Base-by-base conservation (phyloP, 306 rosid genomes). In the Pyrus communis region DNA sequence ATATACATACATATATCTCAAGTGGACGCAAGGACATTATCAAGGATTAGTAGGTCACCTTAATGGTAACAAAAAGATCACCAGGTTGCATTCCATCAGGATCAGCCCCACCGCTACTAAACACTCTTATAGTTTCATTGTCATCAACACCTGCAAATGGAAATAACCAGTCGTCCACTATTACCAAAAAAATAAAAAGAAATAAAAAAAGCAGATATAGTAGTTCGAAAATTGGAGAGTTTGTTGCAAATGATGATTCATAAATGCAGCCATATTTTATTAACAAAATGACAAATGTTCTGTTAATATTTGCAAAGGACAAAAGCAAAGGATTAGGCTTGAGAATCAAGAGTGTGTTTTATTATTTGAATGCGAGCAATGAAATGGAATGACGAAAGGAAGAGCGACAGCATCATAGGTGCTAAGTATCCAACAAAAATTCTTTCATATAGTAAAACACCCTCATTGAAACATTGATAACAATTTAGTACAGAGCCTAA, bases 11-110 rank as follows among this genome's bases (percentile, higher is more conserved):
- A 33, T 0, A 35, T 9, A 35, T 18, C 19, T n/a, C 54, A 76
- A 9, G 35, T 78, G 54, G 45, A 45, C 33, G 28, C 25, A 57
- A 66, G 66, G 60, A 45, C 17, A 28, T 27, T 25, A 42, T 22
- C 4, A 30, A 54, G 30, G 28, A 51, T 51, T 70, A 82, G 35
- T 1, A 51, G 38, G 70, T 68, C 75, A 91, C 97, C 91, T 82
- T 91, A 69, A 93, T 81, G 67, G 88, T 81, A 84, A 93, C 88
- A 78, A 67, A 89, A 76, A 91, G 96, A 85, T 93, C 97, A 75
- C 98, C 97, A 38, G 93, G 91, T 5, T 88, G 91, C 82, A 82
- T 84, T 79, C 96, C 98, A 62, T 93, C 93, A 9, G 98, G 97
- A 86, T 93, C 97, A 33, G 93, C 92, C 75, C 97, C 97, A 45